These are phyloP conservation scores for Populus tomentosa DNA, from an alignment of 441 rosid genomes.

Conservation along the genomic window DNA sequence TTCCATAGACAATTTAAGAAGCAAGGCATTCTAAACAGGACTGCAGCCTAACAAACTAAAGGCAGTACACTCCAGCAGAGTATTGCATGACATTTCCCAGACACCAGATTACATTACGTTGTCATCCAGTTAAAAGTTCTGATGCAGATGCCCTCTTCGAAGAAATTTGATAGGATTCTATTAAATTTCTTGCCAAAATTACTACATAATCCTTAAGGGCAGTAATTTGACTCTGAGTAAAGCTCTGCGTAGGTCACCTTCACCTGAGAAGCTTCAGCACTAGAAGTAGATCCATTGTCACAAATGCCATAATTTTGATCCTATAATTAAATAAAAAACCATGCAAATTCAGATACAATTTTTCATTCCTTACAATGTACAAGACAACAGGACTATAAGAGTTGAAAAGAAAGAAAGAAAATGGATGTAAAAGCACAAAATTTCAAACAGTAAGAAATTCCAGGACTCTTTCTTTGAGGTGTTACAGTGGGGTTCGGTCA, in stretches of 20 bases:
- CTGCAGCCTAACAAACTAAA: background rate
- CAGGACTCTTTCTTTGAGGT: background rate
- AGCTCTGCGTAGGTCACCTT: constrained; percentile 43
- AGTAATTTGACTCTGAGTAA: background rate
- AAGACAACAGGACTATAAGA: background rate
- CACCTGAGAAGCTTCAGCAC: constrained; percentile 39
- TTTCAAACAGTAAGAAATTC: background rate
- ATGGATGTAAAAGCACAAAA: background rate
- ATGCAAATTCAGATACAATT: background rate
- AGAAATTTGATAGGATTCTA: too few relatives aligned
- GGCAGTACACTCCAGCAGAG: background rate
- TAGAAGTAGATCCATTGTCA: constrained; percentile 46
- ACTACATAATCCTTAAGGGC: background rate
- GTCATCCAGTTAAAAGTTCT: background rate
- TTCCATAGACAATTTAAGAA: background rate
- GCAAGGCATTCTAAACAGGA: background rate
- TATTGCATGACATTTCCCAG: background rate
- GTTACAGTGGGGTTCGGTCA: background rate
- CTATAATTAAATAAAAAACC: constrained; percentile 17
- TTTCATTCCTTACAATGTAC: background rate
- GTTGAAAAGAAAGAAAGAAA: background rate
- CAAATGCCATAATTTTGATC: constrained; percentile 18
- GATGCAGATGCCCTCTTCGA: background rate
- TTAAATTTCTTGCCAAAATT: background rate
- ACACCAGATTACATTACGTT: background rate